Evolutionary conservation across 768 basidiomycete genomes (phyloP), one percentile per base, ranked within the genome.

Genomic region (Panellus pusillus): DNA sequence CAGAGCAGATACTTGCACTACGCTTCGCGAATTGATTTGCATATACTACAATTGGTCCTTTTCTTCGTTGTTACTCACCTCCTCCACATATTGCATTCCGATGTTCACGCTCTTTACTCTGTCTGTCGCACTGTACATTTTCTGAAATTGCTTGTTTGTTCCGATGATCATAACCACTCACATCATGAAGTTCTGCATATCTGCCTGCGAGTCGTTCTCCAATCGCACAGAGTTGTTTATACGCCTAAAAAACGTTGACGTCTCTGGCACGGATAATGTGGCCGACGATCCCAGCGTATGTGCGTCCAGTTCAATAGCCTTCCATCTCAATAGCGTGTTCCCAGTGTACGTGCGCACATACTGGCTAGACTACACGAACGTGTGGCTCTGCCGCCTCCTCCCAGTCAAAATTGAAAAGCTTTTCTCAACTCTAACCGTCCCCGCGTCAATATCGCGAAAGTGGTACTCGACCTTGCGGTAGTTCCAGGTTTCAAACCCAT

Each of bases 401-500:
- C 52, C 59, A 2, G 27, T 61, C n/a, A 36, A 32, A 13, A 57
- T 45, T 61, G 57, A 44, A 53, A 54, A 9, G 32, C 44, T 5
- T 55, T 61, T n/a, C 52, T 61, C 40, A 50, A 46, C 27, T 18
- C 44, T 7, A 61, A 61, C 13, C 59, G 59, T 7, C 59, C 59
- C 3, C 55, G 59, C 1, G 52, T 61, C n/a, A 57, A 54, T 24
- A 47, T 57, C 44, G 49, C 48, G 15, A 61, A 54, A 48, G 59
- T 39, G 2, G 31, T 8, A 7, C 40, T 61, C 0, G 65, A 69
- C 17, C 28, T 72, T 18, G 49, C 44, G 1, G 0, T 65, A 15
- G 68, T 70, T 4, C 63, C 66, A 4, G 78, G 76, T 0, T 76
- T 77, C 47, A 59, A 60, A 13, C 63, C 74, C 0, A 63, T 72